These are phyloP conservation scores for Podospora fimiseda DNA, from an alignment of 495 filamentous ascomycete genomes.

Conservation along the genomic window DNA sequence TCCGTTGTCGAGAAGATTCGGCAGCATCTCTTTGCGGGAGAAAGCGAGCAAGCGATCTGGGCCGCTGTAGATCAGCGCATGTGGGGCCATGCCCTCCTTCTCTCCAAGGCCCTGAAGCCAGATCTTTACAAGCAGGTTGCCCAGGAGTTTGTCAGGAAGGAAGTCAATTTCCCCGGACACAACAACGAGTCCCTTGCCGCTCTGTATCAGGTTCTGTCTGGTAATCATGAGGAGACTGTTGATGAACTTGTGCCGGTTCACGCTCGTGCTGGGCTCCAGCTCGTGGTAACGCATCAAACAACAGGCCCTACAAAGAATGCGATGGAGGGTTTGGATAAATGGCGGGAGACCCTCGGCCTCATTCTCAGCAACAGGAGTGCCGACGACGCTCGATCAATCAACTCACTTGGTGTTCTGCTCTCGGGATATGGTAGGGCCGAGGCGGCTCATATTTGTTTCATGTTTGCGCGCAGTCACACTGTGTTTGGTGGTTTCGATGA, in stretches of 20 bases:
- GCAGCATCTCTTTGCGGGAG: constrained; percentile 64
- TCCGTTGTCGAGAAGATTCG: constrained; percentile 63
- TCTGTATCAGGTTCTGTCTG: constrained; percentile 86
- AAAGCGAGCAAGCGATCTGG: constrained; percentile 91
- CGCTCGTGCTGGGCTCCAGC: constrained; percentile 83
- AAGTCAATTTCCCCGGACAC: constrained; percentile 70
- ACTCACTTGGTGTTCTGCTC: constrained; percentile 77
- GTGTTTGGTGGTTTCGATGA: constrained; percentile 83
- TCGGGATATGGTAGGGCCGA: constrained; percentile 79
- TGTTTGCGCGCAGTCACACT: constrained; percentile 51
- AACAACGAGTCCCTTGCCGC: constrained; percentile 82
- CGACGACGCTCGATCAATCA: constrained; percentile 68
- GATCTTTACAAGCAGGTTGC: constrained; percentile 81
- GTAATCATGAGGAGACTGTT: constrained; percentile 88
- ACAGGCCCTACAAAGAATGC: constrained; percentile 62
- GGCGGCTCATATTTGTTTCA: constrained; percentile 81
- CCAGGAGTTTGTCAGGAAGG: constrained; percentile 87
- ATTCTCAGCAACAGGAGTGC: constrained; percentile 80
- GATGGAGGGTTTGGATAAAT: constrained; percentile 79
- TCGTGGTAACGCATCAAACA: constrained; percentile 64
- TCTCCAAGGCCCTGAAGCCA: constrained; percentile 68
- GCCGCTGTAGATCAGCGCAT: constrained; percentile 84
- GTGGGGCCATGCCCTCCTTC: constrained; percentile 93
- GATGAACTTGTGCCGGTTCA: constrained; percentile 96
- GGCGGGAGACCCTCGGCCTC: constrained; percentile 83